Evolutionary conservation across 768 basidiomycete species (phyloP).

Genomic region (Lactarius quietus): DNA sequence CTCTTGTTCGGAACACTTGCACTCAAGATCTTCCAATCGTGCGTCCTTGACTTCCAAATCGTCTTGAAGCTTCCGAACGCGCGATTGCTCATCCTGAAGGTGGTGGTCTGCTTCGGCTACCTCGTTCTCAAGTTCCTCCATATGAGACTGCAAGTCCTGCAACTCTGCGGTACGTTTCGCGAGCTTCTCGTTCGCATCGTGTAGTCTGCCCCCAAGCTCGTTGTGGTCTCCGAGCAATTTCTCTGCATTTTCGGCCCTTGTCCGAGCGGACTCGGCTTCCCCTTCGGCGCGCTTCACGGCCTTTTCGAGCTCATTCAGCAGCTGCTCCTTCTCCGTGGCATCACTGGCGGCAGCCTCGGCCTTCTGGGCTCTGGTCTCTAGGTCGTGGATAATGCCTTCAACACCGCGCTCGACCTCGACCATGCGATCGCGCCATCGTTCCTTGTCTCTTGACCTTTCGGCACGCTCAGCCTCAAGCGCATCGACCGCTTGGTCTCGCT

Average conservation of each 20-base stretch:
- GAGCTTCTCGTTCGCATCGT: slow-evolving; percentile 60
- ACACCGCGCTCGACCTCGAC: slow-evolving; percentile 67
- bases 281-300: slow-evolving; percentile 44
- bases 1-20: slow-evolving; percentile 27
- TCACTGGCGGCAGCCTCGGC: slow-evolving; percentile 48
- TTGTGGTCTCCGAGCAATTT: slow-evolving; percentile 56
- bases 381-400: slow-evolving; percentile 56
- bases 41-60: slow-evolving; percentile 37
- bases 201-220: slow-evolving; percentile 65
- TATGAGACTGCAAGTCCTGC: slow-evolving; percentile 53
- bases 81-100: slow-evolving; percentile 50
- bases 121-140: slow-evolving; percentile 61
- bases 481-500: slow-evolving; percentile 39
- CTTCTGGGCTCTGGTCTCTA: slow-evolving; percentile 53
- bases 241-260: slow-evolving; percentile 64
- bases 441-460: slow-evolving; percentile 62
- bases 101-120: slow-evolving; percentile 47
- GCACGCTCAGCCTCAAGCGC: slow-evolving; percentile 52
- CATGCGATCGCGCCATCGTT: slow-evolving; percentile 69
- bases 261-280: slow-evolving; percentile 53
- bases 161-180: slow-evolving; percentile 55
- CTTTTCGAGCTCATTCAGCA: slow-evolving; percentile 46
- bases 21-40: slow-evolving; percentile 27
- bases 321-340: slow-evolving; percentile 38
- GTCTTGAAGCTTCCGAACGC: slow-evolving; percentile 37